Conservation (phyloP, 148 eudicot species). For the Chenopodium berlandieri region DNA sequence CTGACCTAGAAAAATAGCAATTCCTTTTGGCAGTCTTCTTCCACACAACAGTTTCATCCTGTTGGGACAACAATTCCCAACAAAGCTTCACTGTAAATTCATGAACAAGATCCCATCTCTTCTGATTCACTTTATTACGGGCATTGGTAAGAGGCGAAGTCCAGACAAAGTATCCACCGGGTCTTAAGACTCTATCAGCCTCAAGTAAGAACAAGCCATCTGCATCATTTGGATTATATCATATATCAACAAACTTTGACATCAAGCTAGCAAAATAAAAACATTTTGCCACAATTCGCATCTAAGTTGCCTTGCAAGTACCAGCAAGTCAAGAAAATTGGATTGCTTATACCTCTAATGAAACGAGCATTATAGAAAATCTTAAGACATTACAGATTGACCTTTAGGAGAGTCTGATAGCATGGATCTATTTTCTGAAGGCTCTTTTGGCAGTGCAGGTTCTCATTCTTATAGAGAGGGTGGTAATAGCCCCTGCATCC, state of each 20-base stretch:
- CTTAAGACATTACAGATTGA: background rate
- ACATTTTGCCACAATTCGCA: background rate
- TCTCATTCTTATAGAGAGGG: background rate
- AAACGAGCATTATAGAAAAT: background rate
- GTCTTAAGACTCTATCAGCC: slow-evolving; percentile 86
- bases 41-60: slow-evolving; percentile 97
- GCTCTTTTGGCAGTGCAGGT: background rate
- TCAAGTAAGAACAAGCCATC: slow-evolving; percentile 83
- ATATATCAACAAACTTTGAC: slow-evolving; percentile 8
- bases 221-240: slow-evolving; percentile 29
- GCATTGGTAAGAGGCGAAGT: slow-evolving; percentile 83
- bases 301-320: background rate
- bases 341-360: background rate
- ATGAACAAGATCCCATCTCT: slow-evolving; percentile 74
- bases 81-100: slow-evolving; percentile 60
- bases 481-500: background rate
- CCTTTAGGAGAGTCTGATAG: background rate
- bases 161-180: slow-evolving; percentile 99
- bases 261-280: background rate
- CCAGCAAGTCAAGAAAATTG: background rate
- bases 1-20: slow-evolving; percentile 80
- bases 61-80: slow-evolving; percentile 91
- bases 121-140: slow-evolving; percentile 74
- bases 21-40: slow-evolving; percentile 71
- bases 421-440: background rate